Evolutionary conservation across 1,284 basidiomycete species (phyloP).

Genomic region (Amylostereum areolatum): DNA sequence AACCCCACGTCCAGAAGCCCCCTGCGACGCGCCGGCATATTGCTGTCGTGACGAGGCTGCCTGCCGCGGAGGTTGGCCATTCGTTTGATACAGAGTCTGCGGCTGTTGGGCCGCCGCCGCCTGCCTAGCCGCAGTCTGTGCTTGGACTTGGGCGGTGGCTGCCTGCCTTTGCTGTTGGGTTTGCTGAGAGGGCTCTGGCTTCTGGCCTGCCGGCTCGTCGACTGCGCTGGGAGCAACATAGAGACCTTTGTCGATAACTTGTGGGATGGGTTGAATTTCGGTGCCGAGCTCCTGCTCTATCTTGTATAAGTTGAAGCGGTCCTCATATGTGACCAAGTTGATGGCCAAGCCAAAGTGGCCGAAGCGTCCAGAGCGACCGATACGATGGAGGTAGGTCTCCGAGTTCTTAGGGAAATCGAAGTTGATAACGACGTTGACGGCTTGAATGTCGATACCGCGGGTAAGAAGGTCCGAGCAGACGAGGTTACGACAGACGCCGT

Average conservation of each 20-base stretch:
- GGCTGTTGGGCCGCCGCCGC: conserved; percentile 4
- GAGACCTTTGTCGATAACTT: conserved; percentile 86
- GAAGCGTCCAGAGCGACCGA: conserved; percentile 95
- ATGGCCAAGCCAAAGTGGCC: conserved; percentile 97
- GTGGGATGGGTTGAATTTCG: conserved; percentile 95
- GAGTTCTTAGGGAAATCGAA: conserved; percentile 99
- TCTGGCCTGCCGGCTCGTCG: conserved; percentile 38
- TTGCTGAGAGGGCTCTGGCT: conserved; percentile 25
- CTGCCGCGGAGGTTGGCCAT: conserved; percentile 16
- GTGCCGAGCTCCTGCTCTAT: conserved; percentile 99
- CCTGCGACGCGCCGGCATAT: conserved; percentile 15
- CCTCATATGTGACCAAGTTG: conserved; percentile 94
- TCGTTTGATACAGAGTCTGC: conserved; percentile 24
- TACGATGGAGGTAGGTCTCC: conserved; percentile 96
- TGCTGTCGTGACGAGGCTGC: conserved; percentile 18
- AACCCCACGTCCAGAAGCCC: conserved; percentile 16
- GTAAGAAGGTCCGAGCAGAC: conserved; percentile 97
- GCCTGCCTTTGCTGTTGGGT: conserved; percentile 11
- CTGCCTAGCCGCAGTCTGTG: no score
- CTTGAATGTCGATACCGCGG: conserved; percentile 99
- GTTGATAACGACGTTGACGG: conserved; percentile 99
- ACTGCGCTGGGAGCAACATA: conserved; percentile 73
- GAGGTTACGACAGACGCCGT: conserved; percentile 96
- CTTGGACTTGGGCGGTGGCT: conserved; percentile 3
- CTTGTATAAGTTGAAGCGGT: conserved; percentile 94